Base-by-base conservation (phyloP, 108 stramenopile species). In the Pseudonitzschia multiseries region DNA sequence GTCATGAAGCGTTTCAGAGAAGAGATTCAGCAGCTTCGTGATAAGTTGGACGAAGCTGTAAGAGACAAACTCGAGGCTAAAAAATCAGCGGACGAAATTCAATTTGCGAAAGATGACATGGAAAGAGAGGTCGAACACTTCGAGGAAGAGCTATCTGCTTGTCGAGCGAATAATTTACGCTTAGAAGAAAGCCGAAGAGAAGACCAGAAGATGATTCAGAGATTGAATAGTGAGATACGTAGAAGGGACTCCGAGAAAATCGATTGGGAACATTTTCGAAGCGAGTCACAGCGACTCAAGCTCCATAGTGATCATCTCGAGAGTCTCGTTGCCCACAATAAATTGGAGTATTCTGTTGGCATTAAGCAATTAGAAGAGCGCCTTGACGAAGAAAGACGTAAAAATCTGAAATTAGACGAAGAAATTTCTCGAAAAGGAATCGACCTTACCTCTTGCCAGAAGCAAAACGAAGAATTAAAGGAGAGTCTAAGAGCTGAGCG, bases 111-210 rank as follows among this genome's bases (percentile, higher is more conserved):
- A 26, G 53, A 57, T 65, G 69, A 70, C 27, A 26, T 77, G 46
- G 61, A 77, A 43, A 20, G 60, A 3, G 40, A 29, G 41, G 17
- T 65, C 17, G 18, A 51, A n/a, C 20, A 18, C 17, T 14, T 56
- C 24, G 64, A 72, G 54, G 40, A 57, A 13, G 77, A 71, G 21
- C 57, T 78, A 31, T 46, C 65, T 12, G 44, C 21, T 44, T 65
- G 10, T 10, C 65, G 41, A 24, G 12, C 44, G 41, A 65, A 42
- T 65, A 65, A 13, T 26, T 18, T 52, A 4, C 50, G 53, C 10
- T n/a, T 71, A 8, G 57, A 71, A 24, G 36, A 46, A n/a, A 32
- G 57, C 18, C 32, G 32, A 53, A 17, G 57, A 32, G 52, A 42
- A 2, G 70, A 71, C 21, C 29, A 24, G 12, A 31, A 57, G n/a